Percentiles rank a stretch among this genome's conserved stretches.
Conservation (phyloP, 2,329 filamentous ascomycete genomes). For the Gaeumannomyces tritici region DNA sequence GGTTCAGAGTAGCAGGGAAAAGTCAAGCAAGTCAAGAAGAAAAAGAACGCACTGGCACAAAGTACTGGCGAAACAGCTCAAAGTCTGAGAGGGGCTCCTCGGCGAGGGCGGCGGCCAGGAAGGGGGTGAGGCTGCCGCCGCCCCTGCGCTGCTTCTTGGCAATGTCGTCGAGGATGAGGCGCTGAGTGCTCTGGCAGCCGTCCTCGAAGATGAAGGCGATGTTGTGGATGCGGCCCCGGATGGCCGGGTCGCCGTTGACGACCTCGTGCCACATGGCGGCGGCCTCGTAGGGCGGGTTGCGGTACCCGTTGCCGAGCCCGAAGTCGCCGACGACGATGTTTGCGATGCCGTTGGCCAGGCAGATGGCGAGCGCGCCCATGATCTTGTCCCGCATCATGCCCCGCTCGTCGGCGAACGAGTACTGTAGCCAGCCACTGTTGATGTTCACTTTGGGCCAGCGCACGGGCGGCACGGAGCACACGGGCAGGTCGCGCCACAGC, state of each 20-base stretch:
- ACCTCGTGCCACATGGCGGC: conserved; percentile 58
- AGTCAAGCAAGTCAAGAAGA: neutral
- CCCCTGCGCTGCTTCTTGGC: conserved; percentile 33
- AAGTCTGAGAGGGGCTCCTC: neutral
- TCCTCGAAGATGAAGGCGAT: conserved; percentile 59
- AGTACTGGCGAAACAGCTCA: neutral
- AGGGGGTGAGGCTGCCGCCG: conserved; percentile 10
- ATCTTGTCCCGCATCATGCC: conserved; percentile 67
- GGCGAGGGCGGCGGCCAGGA: conserved; percentile 11
- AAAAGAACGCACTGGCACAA: neutral
- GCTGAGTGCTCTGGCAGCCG: conserved; percentile 39
- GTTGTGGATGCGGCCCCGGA: conserved; percentile 50
- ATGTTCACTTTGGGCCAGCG: conserved; percentile 57
- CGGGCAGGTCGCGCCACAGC: conserved; percentile 50
- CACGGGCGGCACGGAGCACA: conserved; percentile 65
- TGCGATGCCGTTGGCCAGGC: conserved; percentile 47
- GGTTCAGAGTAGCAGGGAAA: neutral
- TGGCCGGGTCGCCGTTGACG: conserved; percentile 51
- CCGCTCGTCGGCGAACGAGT: conserved; percentile 62
- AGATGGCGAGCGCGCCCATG: conserved; percentile 60
- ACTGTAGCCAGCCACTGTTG: conserved; percentile 52
- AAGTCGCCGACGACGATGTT: conserved; percentile 55
- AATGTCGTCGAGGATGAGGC: conserved; percentile 44
- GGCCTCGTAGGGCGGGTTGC: conserved; percentile 56
- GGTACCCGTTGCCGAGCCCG: conserved; percentile 52